phyloP scores from a whole-genome alignment of 768 basidiomycete genomes.

The Amanita jacksonii region DNA sequence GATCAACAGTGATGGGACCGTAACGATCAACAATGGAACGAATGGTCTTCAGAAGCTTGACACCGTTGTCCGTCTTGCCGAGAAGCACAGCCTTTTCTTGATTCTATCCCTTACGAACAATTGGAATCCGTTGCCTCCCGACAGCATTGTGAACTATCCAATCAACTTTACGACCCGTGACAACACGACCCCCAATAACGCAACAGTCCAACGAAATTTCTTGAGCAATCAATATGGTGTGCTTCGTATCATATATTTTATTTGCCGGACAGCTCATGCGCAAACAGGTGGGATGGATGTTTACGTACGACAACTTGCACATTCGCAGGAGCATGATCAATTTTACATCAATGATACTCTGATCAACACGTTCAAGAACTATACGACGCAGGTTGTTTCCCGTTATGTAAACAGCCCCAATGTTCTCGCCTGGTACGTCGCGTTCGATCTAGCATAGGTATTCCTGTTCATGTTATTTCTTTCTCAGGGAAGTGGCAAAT shows the following conservation, averaged over 20 bases:
- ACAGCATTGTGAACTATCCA: constrained; percentile 14
- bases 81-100: constrained; percentile 43
- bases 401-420: constrained; percentile 45
- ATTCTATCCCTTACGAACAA: constrained; percentile 53
- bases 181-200: constrained; percentile 12
- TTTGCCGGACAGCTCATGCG: constrained; percentile 6
- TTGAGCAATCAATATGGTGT: constrained; percentile 57
- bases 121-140: constrained; percentile 38
- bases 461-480: too few relatives aligned
- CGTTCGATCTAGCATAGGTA: too few relatives aligned
- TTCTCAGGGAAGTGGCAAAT: constrained; percentile 52
- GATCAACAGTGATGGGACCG: constrained; percentile 38
- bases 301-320: constrained; percentile 44
- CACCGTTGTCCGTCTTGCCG: constrained; percentile 42
- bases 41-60: constrained; percentile 59
- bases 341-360: constrained; percentile 48
- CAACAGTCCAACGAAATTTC: constrained; percentile 37
- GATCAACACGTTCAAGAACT: constrained; percentile 45
- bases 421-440: constrained; percentile 44
- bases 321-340: constrained; percentile 39
- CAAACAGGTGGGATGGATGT: constrained; percentile 55
- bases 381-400: constrained; percentile 41
- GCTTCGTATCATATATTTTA: constrained; percentile 10
- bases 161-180: constrained; percentile 19
- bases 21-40: constrained; percentile 46